Conservation (phyloP, 1,284 basidiomycete species). For the Ustilago curta region DNA sequence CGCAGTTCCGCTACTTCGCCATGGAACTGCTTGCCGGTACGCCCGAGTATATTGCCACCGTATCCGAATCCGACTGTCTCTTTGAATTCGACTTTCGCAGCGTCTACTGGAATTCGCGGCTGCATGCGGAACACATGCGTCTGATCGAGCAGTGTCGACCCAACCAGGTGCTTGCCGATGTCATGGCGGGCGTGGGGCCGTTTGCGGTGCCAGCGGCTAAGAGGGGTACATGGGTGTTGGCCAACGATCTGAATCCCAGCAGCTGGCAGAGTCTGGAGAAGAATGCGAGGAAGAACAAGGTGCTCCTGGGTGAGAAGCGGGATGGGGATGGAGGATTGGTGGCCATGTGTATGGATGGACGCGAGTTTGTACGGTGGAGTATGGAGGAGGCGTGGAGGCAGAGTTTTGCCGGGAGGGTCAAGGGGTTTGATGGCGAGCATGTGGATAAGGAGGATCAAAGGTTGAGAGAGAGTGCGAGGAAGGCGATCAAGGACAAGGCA, state of each 20-base stretch:
- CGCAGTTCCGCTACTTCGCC: slow-evolving; percentile 89
- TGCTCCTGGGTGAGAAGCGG: slow-evolving; percentile 15
- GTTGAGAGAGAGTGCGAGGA: slow-evolving; percentile 28
- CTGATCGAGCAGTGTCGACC: slow-evolving; percentile 79
- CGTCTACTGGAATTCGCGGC: slow-evolving; percentile 97
- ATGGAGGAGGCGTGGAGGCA: slow-evolving; percentile 50
- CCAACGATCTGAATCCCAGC: slow-evolving; percentile 93
- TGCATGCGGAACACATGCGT: slow-evolving; percentile 90
- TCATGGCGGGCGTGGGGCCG: slow-evolving; percentile 97
- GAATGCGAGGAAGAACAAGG: slow-evolving; percentile 58
- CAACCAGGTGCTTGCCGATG: slow-evolving; percentile 82
- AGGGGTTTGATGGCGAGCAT: slow-evolving; percentile 29
- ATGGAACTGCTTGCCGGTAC: slow-evolving; percentile 98
- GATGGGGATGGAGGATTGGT: slow-evolving; percentile 33
- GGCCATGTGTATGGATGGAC: slow-evolving; percentile 56
- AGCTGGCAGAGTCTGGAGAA: slow-evolving; percentile 79
- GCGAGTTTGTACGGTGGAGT: slow-evolving; percentile 51
- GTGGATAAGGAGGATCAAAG: slow-evolving; percentile 7
- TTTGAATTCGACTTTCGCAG: slow-evolving; percentile 94
- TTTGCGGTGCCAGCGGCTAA: slow-evolving; percentile 93
- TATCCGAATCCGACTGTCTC: slow-evolving; percentile 76
- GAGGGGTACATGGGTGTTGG: slow-evolving; percentile 80
- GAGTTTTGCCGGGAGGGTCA: slow-evolving; percentile 33
- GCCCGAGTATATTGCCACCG: slow-evolving; percentile 79
- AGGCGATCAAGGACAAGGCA: slow-evolving; percentile 26